phyloP scores from a whole-genome alignment of 2,329 filamentous ascomycete species.

The Ramularia endophylla region DNA sequence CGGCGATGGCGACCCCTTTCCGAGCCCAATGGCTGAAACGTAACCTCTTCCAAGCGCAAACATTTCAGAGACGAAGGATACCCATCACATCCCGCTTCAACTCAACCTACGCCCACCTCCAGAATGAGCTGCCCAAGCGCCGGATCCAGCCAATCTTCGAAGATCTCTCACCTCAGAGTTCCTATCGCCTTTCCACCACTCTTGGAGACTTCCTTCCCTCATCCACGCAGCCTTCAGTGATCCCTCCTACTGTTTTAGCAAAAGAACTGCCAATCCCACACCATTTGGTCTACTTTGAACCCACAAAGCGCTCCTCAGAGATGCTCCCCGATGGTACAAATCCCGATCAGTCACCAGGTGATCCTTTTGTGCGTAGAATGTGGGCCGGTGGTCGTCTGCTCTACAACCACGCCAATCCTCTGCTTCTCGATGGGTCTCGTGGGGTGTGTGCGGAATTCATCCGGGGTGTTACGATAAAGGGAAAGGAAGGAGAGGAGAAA shows the following conservation, averaged over 20 bases:
- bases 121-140: slow-evolving; percentile 43
- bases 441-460: slow-evolving; percentile 45
- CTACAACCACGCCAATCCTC: slow-evolving; percentile 40
- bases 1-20: too few species aligned
- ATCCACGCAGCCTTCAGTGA: slow-evolving; percentile 23
- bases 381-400: slow-evolving; percentile 77
- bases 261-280: slow-evolving; percentile 57
- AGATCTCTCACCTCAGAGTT: slow-evolving; percentile 47
- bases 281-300: slow-evolving; percentile 84
- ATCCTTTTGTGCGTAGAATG: slow-evolving; percentile 67
- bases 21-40: too few species aligned
- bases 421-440: slow-evolving; percentile 30
- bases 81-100: slow-evolving; percentile 20
- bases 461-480: slow-evolving; percentile 45
- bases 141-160: slow-evolving; percentile 48
- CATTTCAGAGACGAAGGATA: too few species aligned
- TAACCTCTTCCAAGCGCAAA: too few species aligned
- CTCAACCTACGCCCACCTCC: slow-evolving; percentile 36
- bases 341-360: slow-evolving; percentile 66
- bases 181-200: slow-evolving; percentile 15
- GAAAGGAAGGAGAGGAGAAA: slow-evolving; percentile 47
- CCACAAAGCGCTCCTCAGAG: slow-evolving; percentile 53
- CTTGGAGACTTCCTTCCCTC: slow-evolving; percentile 17
- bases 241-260: slow-evolving; percentile 26
- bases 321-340: slow-evolving; percentile 84